These are phyloP conservation scores for Claviceps paspali DNA, from an alignment of 2,329 filamentous ascomycete genomes.

Conservation along the genomic window DNA sequence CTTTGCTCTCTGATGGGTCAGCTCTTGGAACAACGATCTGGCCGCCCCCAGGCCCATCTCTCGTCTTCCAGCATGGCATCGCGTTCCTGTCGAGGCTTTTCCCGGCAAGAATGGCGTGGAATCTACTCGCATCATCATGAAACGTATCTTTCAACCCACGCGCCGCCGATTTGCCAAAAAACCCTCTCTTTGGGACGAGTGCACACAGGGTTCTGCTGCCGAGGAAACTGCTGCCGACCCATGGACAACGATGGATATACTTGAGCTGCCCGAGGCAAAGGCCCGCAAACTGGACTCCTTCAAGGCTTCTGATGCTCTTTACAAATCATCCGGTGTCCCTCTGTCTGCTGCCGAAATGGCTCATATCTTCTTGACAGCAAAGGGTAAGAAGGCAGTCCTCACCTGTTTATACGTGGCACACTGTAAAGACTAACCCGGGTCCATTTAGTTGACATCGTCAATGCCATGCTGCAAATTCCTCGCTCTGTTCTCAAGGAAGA, in stretches of 20 bases:
- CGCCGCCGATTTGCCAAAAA: neutral
- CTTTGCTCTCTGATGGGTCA: conserved; percentile 4
- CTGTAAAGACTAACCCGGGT: neutral
- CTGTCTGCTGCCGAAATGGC: conserved; percentile 5
- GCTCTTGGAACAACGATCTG: conserved; percentile 12
- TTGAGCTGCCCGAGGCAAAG: conserved; percentile 6
- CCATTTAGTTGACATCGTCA: conserved; percentile 13
- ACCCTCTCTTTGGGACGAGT: neutral
- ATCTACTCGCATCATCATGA: conserved; percentile 16
- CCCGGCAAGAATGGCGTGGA: conserved; percentile 7
- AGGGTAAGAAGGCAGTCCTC: conserved; percentile 12
- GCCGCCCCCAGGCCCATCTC: conserved; percentile 8
- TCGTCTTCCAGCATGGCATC: conserved; percentile 17
- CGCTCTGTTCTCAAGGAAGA: conserved; percentile 1
- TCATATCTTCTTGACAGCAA: conserved; percentile 12
- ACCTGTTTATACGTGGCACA: neutral
- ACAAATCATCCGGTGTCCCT: conserved; percentile 1
- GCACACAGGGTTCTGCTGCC: neutral
- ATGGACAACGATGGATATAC: conserved; percentile 2
- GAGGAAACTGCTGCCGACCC: neutral
- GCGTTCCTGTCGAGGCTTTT: conserved; percentile 13
- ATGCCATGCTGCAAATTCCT: conserved; percentile 7
- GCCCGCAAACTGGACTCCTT: neutral
- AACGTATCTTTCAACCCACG: conserved; percentile 15
- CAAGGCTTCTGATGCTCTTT: neutral